Percentiles rank a stretch among this genome's conserved stretches.
phyloP scores from a whole-genome alignment of 176 grass and related monocot species.

The Tuctoria greenei region DNA sequence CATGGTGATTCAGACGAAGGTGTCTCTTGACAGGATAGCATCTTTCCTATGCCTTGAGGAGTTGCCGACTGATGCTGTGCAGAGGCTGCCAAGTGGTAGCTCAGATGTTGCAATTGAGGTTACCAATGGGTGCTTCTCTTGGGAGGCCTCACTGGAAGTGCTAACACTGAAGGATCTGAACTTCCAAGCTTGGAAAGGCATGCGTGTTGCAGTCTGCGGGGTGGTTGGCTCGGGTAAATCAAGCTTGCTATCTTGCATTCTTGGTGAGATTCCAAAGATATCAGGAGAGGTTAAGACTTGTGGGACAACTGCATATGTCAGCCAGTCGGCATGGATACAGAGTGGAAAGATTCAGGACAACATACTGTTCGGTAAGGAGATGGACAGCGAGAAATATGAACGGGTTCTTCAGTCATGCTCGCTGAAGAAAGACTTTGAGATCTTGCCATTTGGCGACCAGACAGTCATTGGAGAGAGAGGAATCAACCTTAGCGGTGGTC shows the following conservation, averaged over 20 bases:
- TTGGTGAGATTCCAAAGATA: conserved; percentile 52
- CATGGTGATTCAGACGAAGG: conserved; percentile 51
- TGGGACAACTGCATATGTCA: conserved; percentile 44
- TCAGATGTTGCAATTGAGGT: conserved; percentile 52
- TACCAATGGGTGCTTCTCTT: conserved; percentile 41
- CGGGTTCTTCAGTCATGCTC: conserved; percentile 39
- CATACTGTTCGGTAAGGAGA: conserved; percentile 48
- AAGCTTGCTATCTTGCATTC: conserved; percentile 51
- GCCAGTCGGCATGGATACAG: conserved; percentile 57
- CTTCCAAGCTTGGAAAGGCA: conserved; percentile 43
- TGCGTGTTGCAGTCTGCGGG: conserved; percentile 46
- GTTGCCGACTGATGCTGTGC: conserved; percentile 38
- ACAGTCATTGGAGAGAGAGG: conserved; percentile 51
- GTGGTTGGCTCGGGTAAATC: conserved; percentile 50
- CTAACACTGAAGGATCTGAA: conserved; percentile 46
- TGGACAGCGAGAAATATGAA: conserved; percentile 43
- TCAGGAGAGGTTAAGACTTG: conserved; percentile 48
- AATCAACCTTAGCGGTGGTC: conserved; percentile 51
- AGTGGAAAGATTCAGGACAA: conserved; percentile 56
- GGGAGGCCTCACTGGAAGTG: conserved; percentile 33
- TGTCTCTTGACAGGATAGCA: conserved; percentile 54
- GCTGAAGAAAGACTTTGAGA: conserved; percentile 47
- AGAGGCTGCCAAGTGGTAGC: conserved; percentile 35
- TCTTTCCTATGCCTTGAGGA: conserved; percentile 51
- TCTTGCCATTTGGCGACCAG: conserved; percentile 46